Conservation (phyloP, 129 eudicot species). For the Helianthus tuberosus region DNA sequence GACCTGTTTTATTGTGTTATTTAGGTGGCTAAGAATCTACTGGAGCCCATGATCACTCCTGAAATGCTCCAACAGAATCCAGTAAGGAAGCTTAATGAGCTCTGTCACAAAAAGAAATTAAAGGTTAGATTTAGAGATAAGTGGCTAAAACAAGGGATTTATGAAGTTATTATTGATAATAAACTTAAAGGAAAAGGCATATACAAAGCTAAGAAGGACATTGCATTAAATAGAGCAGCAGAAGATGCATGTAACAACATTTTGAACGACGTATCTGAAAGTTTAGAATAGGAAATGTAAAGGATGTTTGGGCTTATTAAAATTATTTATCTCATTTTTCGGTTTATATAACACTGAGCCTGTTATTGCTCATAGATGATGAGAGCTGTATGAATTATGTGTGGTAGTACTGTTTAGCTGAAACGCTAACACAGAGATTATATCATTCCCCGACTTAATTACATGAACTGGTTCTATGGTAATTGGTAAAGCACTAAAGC, state of each 20-base stretch:
- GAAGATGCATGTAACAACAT: conserved; percentile 58
- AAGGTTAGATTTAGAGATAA: conserved; percentile 46
- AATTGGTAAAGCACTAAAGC: too few relatives aligned
- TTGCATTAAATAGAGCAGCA: conserved; percentile 78
- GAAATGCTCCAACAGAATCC: conserved; percentile 70
- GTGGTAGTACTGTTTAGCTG: too few relatives aligned
- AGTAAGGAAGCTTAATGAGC: conserved; percentile 62
- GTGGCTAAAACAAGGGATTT: conserved; percentile 53
- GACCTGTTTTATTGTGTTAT: neutral
- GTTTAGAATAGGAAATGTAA: too few relatives aligned
- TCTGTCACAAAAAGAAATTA: conserved; percentile 58
- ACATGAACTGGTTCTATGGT: too few relatives aligned
- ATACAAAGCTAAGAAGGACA: conserved; percentile 63
- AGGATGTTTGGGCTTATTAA: too few relatives aligned
- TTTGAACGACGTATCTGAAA: conserved; percentile 17
- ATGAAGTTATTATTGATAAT: conserved; percentile 48
- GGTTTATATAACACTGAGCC: too few relatives aligned
- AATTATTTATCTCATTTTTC: too few relatives aligned
- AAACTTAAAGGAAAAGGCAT: conserved; percentile 60
- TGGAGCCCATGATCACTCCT: conserved; percentile 71
- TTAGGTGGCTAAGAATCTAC: conserved; percentile 59
- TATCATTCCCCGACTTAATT: too few relatives aligned
- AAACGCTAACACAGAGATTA: too few relatives aligned
- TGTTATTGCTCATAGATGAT: too few relatives aligned
- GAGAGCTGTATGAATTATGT: too few relatives aligned